Evolutionary conservation across 2,329 filamentous ascomycete species (phyloP).

Genomic region (Penicillium sumatraense): DNA sequence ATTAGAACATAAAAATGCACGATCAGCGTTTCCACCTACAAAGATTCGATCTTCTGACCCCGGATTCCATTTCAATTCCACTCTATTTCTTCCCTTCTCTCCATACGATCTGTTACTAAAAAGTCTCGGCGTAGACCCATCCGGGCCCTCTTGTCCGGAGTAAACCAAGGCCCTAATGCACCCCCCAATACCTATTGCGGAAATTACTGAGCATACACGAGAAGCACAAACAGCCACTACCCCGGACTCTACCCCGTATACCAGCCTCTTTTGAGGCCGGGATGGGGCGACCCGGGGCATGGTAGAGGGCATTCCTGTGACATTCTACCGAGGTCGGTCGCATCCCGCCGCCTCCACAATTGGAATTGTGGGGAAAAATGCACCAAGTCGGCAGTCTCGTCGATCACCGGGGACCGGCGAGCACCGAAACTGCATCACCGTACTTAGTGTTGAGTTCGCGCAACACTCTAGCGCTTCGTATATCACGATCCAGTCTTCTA

Average conservation of each 20-base stretch:
- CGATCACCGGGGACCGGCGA: conserved; percentile 6
- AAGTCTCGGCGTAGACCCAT: conserved; percentile 5
- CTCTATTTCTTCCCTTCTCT: too few species aligned
- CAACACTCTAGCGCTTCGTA: not conserved
- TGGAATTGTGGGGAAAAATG: conserved; percentile 6
- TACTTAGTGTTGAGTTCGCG: conserved; percentile 4
- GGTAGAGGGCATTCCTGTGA: not conserved
- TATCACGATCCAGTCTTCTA: not conserved
- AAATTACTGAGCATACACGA: conserved; percentile 1
- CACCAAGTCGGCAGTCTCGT: conserved; percentile 4
- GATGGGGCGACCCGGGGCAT: conserved; percentile 5
- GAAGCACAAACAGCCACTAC: not conserved
- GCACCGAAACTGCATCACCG: conserved; percentile 2
- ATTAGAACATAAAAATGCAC: not conserved
- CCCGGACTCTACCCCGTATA: conserved; percentile 6
- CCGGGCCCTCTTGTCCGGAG: too few species aligned
- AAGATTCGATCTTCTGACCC: not conserved
- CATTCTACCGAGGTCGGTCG: conserved; percentile 5
- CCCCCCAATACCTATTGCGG: not conserved
- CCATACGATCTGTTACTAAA: not conserved
- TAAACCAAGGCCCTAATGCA: conserved; percentile 4
- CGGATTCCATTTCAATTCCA: not conserved
- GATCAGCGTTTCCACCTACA: conserved; percentile 1
- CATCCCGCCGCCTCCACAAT: conserved; percentile 5
- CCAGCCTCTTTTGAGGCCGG: conserved; percentile 4